Percentiles rank a stretch among this genome's conserved stretches.
Evolutionary conservation across 2,329 filamentous ascomycete genomes (phyloP).

Genomic region (Raffaelea deltoideospora): DNA sequence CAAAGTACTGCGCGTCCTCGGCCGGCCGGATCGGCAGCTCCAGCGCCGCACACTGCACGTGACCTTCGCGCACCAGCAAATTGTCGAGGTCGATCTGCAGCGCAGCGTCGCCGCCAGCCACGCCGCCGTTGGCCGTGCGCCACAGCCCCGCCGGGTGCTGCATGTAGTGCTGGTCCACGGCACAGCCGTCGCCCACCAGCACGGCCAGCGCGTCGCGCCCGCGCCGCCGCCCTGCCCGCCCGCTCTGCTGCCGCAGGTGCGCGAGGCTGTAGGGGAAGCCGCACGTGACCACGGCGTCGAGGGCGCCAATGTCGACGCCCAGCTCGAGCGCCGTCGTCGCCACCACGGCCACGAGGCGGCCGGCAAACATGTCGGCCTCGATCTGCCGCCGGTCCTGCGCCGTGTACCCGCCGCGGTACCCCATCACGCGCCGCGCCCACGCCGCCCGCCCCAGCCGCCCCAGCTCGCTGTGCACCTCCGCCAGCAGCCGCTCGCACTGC

Average conservation of each 20-base stretch:
- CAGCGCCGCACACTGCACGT: slow-evolving; percentile 87
- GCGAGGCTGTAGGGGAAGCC: slow-evolving; percentile 94
- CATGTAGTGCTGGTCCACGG: slow-evolving; percentile 95
- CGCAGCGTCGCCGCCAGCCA: too few species aligned
- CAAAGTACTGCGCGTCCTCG: slow-evolving; percentile 67
- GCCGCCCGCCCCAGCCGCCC: slow-evolving; percentile 57
- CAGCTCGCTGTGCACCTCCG: slow-evolving; percentile 66
- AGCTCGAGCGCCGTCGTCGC: slow-evolving; percentile 87
- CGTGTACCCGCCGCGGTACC: slow-evolving; percentile 89
- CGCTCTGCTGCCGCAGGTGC: slow-evolving; percentile 87
- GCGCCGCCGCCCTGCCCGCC: slow-evolving; percentile 72
- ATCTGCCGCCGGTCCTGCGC: slow-evolving; percentile 78
- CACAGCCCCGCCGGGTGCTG: slow-evolving; percentile 88
- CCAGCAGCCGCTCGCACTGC: slow-evolving; percentile 73
- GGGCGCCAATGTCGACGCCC: slow-evolving; percentile 84
- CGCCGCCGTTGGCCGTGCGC: slow-evolving; percentile 78
- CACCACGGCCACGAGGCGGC: slow-evolving; percentile 81
- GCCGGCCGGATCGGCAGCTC: slow-evolving; percentile 82
- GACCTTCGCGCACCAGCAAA: slow-evolving; percentile 79
- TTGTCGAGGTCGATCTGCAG: slow-evolving; percentile 87
- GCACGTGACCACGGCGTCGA: slow-evolving; percentile 87
- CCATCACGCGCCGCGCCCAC: slow-evolving; percentile 72
- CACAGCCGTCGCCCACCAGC: slow-evolving; percentile 75
- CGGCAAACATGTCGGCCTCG: slow-evolving; percentile 93
- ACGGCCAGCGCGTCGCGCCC: slow-evolving; percentile 91